These are phyloP conservation scores for Oropetium thomaeum DNA, from an alignment of 176 grass and related monocot genomes.

Conservation along the genomic window DNA sequence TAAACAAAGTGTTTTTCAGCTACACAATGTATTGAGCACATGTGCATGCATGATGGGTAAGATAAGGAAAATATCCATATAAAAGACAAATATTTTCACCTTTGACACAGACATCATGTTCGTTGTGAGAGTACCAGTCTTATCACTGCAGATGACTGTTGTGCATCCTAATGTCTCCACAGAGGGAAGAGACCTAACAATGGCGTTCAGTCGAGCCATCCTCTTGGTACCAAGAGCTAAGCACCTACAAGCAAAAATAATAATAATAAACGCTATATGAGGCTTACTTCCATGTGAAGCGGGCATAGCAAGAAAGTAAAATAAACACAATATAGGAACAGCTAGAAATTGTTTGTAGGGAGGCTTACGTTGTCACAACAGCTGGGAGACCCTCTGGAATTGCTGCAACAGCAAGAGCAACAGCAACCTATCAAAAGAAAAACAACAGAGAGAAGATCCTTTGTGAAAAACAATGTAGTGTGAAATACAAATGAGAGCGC, in stretches of 20 bases:
- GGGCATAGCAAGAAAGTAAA: conserved; percentile 2
- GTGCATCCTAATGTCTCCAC: conserved; percentile 98
- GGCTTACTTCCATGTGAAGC: conserved; percentile 9
- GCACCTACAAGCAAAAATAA: conserved; percentile 58
- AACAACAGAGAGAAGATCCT: conserved; percentile 18
- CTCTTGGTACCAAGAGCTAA: conserved; percentile 99
- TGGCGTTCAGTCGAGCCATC: conserved; percentile 96
- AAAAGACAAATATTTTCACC: conserved; percentile 52
- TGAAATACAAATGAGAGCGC: background rate
- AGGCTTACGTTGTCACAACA: conserved; percentile 92
- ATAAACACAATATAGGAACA: conserved; percentile 22
- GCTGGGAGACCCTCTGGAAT: conserved; percentile 99
- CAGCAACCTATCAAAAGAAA: conserved; percentile 72
- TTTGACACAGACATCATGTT: conserved; percentile 99
- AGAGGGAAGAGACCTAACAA: conserved; percentile 92
- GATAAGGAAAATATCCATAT: conserved; percentile 16
- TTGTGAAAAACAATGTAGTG: background rate
- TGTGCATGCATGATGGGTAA: conserved; percentile 21
- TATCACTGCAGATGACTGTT: conserved; percentile 97
- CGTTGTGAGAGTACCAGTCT: conserved; percentile 96
- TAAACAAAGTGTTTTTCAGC: background rate
- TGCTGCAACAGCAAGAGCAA: conserved; percentile 95
- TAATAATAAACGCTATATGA: conserved; percentile 10
- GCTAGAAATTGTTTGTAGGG: conserved; percentile 33
- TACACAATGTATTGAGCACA: background rate